Conservation (phyloP, 1,284 basidiomycete species). For the Cryptococcus deneoformans region DNA sequence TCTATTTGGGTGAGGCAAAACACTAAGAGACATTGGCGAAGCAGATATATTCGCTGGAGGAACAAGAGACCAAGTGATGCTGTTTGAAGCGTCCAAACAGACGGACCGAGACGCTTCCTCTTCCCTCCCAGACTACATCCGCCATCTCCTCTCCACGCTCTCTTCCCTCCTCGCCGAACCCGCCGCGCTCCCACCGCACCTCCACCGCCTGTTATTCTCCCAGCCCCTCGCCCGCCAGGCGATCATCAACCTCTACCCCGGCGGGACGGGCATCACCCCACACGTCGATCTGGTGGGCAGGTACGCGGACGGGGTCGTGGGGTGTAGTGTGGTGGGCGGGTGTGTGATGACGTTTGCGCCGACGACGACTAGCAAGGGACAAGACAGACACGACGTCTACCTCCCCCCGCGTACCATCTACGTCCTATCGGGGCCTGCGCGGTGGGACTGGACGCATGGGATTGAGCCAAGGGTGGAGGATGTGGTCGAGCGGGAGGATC, state of each 20-base stretch:
- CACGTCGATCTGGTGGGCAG: slow-evolving; percentile 52
- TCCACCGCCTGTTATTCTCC: slow-evolving; percentile 16
- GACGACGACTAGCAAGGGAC: not conserved
- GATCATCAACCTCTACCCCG: slow-evolving; percentile 53
- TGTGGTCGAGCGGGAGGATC: slow-evolving; percentile 21
- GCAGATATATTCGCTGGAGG: slow-evolving; percentile 43
- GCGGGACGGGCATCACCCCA: slow-evolving; percentile 49
- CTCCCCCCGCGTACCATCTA: slow-evolving; percentile 49
- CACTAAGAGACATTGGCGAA: slow-evolving; percentile 24
- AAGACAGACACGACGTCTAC: slow-evolving; percentile 35
- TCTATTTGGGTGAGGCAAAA: not conserved
- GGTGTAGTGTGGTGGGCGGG: slow-evolving; percentile 41
- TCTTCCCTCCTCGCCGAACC: slow-evolving; percentile 1
- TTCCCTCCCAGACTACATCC: slow-evolving; percentile 25
- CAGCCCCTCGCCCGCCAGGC: slow-evolving; percentile 40
- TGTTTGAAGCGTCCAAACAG: slow-evolving; percentile 30
- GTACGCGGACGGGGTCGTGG: slow-evolving; percentile 50
- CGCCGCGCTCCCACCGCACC: not conserved
- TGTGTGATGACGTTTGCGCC: slow-evolving; percentile 30
- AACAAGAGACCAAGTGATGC: slow-evolving; percentile 47
- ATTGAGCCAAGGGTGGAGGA: slow-evolving; percentile 39
- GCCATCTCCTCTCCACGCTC: slow-evolving; percentile 6
- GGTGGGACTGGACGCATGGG: slow-evolving; percentile 53
- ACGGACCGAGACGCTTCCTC: not conserved
- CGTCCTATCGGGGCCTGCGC: slow-evolving; percentile 44